phyloP scores from a whole-genome alignment of 148 eudicot genomes.

The Fagopyrum tataricum region DNA sequence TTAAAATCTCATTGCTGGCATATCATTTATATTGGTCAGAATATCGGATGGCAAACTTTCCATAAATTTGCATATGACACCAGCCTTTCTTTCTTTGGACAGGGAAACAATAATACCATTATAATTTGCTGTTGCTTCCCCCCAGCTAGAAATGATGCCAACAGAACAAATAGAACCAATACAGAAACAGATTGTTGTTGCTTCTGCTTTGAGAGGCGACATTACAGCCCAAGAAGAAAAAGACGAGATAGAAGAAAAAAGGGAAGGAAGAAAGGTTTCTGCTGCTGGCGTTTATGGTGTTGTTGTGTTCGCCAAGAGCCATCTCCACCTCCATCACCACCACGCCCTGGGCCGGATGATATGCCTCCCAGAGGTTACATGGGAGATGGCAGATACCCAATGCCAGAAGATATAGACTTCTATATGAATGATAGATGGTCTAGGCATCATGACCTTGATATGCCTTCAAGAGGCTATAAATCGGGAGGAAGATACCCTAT shows the following conservation, averaged over 20 bases:
- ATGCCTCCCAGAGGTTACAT: no score
- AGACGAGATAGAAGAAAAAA: neutral
- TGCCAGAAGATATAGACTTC: neutral
- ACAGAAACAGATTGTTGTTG: neutral
- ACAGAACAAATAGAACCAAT: neutral
- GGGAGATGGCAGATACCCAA: neutral
- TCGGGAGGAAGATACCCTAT: conserved; percentile 9
- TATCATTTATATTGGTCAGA: no score
- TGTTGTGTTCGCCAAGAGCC: conserved; percentile 1
- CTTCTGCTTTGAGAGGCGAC: neutral
- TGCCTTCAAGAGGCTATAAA: neutral
- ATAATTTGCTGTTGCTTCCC: conserved; percentile 5
- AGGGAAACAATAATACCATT: neutral
- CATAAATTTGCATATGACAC: neutral
- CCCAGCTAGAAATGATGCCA: neutral
- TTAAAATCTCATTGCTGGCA: no score
- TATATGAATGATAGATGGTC: conserved; percentile 8
- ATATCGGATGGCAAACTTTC: neutral
- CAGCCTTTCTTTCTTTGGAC: neutral
- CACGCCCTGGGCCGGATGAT: neutral
- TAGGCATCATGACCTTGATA: conserved; percentile 1
- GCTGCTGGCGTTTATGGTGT: conserved; percentile 12
- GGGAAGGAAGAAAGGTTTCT: conserved; percentile 7
- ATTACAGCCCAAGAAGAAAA: neutral
- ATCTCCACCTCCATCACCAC: conserved; percentile 3